Percentiles rank a stretch among this genome's conserved stretches.
Conservation (phyloP, 257 asterid species). For the Mitragyna speciosa region DNA sequence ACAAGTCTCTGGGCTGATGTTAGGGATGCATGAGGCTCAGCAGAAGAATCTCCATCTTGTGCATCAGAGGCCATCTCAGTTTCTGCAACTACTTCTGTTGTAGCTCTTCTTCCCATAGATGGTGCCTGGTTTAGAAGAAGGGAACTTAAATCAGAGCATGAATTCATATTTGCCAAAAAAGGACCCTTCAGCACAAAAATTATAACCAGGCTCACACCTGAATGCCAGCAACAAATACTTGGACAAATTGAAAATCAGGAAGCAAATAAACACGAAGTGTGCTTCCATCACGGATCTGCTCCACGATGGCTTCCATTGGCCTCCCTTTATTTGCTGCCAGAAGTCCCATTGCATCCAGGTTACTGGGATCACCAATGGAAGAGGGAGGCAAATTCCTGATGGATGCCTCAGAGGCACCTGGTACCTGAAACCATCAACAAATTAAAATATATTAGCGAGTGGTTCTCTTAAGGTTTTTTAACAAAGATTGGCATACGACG, state of each 20-base stretch:
- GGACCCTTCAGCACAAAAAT: not conserved
- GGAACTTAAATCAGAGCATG: not conserved
- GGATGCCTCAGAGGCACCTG: slow-evolving; percentile 80
- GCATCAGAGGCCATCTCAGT: slow-evolving; percentile 50
- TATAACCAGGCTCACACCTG: slow-evolving; percentile 51
- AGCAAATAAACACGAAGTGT: slow-evolving; percentile 87
- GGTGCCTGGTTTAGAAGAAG: slow-evolving; percentile 58
- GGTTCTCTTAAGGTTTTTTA: not conserved
- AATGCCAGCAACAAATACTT: slow-evolving; percentile 89
- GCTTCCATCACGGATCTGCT: slow-evolving; percentile 97
- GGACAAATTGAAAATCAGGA: slow-evolving; percentile 85
- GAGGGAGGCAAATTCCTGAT: slow-evolving; percentile 86
- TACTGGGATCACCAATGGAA: slow-evolving; percentile 69
- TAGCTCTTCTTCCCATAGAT: slow-evolving; percentile 81
- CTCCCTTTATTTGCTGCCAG: slow-evolving; percentile 73
- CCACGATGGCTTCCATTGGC: slow-evolving; percentile 93
- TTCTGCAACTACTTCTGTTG: slow-evolving; percentile 46
- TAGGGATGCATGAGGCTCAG: slow-evolving; percentile 57
- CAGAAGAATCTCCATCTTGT: slow-evolving; percentile 68
- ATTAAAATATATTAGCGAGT: not conserved
- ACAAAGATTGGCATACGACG: not conserved
- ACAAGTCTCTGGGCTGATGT: slow-evolving; percentile 93
- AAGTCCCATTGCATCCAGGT: slow-evolving; percentile 77
- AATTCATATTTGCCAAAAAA: too few relatives aligned
- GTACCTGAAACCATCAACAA: slow-evolving; percentile 45